Percentiles rank a stretch among this genome's conserved stretches.
These are phyloP conservation scores for Xylaria acuta DNA, from an alignment of 495 filamentous ascomycete genomes.

Conservation along the genomic window DNA sequence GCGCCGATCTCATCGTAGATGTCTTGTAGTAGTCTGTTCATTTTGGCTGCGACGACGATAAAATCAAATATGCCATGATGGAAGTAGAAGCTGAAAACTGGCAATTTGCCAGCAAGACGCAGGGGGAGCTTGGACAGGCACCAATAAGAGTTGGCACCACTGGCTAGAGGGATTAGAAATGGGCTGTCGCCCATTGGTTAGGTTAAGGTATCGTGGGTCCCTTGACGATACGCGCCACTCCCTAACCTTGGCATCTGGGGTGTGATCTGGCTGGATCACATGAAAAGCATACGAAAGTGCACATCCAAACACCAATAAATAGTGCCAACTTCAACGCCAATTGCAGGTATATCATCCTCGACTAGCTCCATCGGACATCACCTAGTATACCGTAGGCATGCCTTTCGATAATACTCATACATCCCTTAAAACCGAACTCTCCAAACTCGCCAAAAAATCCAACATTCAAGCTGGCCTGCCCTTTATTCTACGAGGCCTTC, in stretches of 20 bases:
- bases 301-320: neutral
- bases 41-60: no score
- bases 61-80: no score
- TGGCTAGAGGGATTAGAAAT: no score
- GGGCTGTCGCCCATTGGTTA: no score
- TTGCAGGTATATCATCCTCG: neutral
- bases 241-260: no score
- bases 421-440: neutral
- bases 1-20: neutral
- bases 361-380: neutral
- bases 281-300: neutral
- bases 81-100: neutral
- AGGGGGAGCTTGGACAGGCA: no score
- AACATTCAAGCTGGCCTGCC: conserved; percentile 5
- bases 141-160: no score
- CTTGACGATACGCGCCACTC: no score
- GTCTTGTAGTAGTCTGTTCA: no score
- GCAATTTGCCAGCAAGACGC: no score
- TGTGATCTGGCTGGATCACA: neutral
- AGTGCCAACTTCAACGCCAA: neutral
- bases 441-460: neutral
- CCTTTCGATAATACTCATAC: neutral
- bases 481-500: conserved; percentile 1
- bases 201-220: no score
- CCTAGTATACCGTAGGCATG: neutral